phyloP scores from a whole-genome alignment of 1,139 yeast species.

The Suhomyces yuchorum region DNA sequence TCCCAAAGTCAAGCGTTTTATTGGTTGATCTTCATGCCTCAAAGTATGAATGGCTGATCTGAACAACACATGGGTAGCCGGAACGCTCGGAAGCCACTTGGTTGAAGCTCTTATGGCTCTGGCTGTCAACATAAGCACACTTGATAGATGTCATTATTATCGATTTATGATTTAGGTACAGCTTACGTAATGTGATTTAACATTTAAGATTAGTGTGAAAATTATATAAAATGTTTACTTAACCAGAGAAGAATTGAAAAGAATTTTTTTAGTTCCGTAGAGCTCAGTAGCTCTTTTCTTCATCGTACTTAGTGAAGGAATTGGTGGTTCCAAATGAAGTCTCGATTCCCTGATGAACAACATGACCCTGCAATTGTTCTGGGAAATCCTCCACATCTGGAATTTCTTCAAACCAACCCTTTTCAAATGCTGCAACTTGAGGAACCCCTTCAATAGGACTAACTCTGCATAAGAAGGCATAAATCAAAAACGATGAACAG shows the following conservation, averaged over 20 bases:
- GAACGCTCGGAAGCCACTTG: background rate
- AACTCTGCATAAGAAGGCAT: conserved; percentile 49
- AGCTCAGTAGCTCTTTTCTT: conserved; percentile 7
- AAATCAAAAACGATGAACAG: conserved; percentile 53
- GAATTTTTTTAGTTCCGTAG: background rate
- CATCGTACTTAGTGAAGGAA: conserved; percentile 16
- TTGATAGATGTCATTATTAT: background rate
- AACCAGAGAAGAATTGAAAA: background rate
- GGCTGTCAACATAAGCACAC: background rate
- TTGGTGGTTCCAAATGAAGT: conserved; percentile 11
- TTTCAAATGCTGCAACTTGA: conserved; percentile 49
- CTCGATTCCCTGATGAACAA: conserved; percentile 29
- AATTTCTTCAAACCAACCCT: conserved; percentile 66
- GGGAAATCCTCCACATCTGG: conserved; percentile 67
- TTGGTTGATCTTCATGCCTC: conserved; percentile 1
- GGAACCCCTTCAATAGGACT: conserved; percentile 68
- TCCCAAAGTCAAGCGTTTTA: background rate
- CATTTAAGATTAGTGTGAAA: no score
- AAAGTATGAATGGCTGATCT: background rate
- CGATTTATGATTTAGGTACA: background rate
- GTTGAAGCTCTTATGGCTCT: background rate
- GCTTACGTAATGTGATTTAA: background rate
- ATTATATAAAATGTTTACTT: no score
- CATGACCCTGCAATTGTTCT: conserved; percentile 41
- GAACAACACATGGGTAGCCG: background rate